Conservation (phyloP, 2,329 filamentous ascomycete genomes). For the Fusarium azukiicola region DNA sequence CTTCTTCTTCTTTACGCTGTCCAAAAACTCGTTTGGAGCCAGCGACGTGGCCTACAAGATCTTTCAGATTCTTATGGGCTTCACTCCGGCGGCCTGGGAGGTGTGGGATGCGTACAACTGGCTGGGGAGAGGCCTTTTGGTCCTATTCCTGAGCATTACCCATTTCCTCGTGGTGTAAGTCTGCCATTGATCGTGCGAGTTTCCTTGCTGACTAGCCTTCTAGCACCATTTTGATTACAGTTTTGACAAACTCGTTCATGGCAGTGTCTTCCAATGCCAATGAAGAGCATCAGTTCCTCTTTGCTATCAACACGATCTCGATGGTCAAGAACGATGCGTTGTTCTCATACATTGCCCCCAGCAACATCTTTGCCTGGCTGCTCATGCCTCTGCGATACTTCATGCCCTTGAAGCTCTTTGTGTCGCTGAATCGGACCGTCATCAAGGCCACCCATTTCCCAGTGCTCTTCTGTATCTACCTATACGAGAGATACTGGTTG, state of each 20-base stretch:
- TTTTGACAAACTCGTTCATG: constrained; percentile 98
- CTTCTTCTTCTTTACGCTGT: constrained; percentile 95
- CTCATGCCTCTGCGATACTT: constrained; percentile 90
- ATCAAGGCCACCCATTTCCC: constrained; percentile 97
- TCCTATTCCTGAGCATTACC: constrained; percentile 94
- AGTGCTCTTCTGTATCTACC: constrained; percentile 90
- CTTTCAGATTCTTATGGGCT: constrained; percentile 97
- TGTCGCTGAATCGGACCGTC: constrained; percentile 92
- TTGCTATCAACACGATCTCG: constrained; percentile 97
- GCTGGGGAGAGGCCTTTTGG: constrained; percentile 88
- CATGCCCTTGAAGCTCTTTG: constrained; percentile 90
- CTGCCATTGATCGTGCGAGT: too few relatives aligned
- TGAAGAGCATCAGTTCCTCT: constrained; percentile 95
- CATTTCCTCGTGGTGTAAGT: constrained; percentile 93
- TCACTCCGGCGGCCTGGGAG: constrained; percentile 97
- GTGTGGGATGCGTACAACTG: constrained; percentile 89
- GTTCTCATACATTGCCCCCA: constrained; percentile 95
- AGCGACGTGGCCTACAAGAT: constrained; percentile 91
- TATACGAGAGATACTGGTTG: constrained; percentile 91
- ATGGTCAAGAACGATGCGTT: constrained; percentile 99
- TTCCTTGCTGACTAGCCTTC: constrained; percentile 25
- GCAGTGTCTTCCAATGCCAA: constrained; percentile 95
- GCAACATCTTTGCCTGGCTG: constrained; percentile 95
- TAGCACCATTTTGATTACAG: constrained; percentile 93
- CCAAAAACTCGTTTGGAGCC: constrained; percentile 85